Percentiles rank a stretch among this genome's conserved stretches.
phyloP scores from a whole-genome alignment of 2,329 filamentous ascomycete genomes.

The Fusarium sp. region DNA sequence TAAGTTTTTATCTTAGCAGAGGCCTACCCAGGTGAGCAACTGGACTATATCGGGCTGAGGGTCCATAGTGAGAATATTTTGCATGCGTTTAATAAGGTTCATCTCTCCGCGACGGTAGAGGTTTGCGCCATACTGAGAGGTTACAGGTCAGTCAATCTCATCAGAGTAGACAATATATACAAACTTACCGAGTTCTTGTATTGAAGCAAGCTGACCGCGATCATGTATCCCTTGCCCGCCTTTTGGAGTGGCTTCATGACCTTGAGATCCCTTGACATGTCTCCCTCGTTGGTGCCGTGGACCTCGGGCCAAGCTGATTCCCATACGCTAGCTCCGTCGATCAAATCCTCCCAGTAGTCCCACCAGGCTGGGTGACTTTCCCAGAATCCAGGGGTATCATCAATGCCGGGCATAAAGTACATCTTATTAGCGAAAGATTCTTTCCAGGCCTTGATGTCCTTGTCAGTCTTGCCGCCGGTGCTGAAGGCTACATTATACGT shows the following conservation, averaged over 20 bases:
- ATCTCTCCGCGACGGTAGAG: background rate
- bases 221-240: background rate
- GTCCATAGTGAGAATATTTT: conserved; percentile 1
- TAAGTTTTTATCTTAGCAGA: no score
- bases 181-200: conserved; percentile 3
- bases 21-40: background rate
- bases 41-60: background rate
- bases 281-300: background rate
- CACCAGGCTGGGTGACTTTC: conserved; percentile 3
- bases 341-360: background rate
- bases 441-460: background rate
- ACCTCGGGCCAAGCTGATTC: conserved; percentile 3
- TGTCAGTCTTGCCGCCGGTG: background rate
- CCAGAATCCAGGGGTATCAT: conserved; percentile 1
- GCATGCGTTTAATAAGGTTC: background rate
- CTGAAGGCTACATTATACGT: background rate
- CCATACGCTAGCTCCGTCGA: conserved; percentile 1
- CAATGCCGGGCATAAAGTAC: background rate
- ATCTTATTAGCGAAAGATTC: background rate
- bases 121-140: background rate
- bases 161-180: no score
- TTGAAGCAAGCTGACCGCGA: conserved; percentile 5
- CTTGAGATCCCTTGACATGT: background rate
- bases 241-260: background rate
- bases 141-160: no score